Base-by-base conservation (phyloP, 1,139 yeast genomes). In the Geotrichum citri-aurantii region DNA sequence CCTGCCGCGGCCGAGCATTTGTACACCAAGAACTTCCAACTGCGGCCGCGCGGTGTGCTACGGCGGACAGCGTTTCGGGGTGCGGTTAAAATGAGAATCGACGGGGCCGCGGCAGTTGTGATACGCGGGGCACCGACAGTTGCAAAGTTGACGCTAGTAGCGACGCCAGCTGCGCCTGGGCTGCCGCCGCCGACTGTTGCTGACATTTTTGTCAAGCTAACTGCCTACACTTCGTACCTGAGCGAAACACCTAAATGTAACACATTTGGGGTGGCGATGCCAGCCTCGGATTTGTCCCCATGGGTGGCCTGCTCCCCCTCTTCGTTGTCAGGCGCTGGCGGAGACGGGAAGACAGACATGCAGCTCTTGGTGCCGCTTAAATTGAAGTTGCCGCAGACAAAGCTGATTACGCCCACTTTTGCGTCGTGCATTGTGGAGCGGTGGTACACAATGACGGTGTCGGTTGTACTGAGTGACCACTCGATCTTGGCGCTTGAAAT, bases 361-460 rank as follows among this genome's bases (percentile, higher is more conserved):
- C n/a, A 14, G 40, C 40, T 33, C 5, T 14, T 33, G 17, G 12
- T 52, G 6, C 55, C 55, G 10, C 50, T 21, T 1, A 46, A 40
- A 29, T n/a, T 52, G n/a, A 19, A 14, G 8, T 40, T 52, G 29
- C 55, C 50, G 14, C 29, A 46, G 31, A 19, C 21, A 23, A 52
- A 21, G 27, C 27, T 46, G 7, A 44, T 46, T 10, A 31, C 31
- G 17, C 55, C 55, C n/a, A 52, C 50, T 5, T 52, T 52, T 44
- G 50, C 31, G 31, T 46, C 55, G 17, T 44, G 55, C 24, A n/a
- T 52, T 6, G 21, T 52, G 12, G 50, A 49, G n/a, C 49, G 55
- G 23, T 27, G 47, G 17, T 52, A 52, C 46, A 44, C 50, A 2
- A 12, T 52, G 40, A 33, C 40, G 17, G 40, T 33, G n/a, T 46